phyloP scores from a whole-genome alignment of 2,329 filamentous ascomycete genomes.

The Calonectria pseudoreteaudii region DNA sequence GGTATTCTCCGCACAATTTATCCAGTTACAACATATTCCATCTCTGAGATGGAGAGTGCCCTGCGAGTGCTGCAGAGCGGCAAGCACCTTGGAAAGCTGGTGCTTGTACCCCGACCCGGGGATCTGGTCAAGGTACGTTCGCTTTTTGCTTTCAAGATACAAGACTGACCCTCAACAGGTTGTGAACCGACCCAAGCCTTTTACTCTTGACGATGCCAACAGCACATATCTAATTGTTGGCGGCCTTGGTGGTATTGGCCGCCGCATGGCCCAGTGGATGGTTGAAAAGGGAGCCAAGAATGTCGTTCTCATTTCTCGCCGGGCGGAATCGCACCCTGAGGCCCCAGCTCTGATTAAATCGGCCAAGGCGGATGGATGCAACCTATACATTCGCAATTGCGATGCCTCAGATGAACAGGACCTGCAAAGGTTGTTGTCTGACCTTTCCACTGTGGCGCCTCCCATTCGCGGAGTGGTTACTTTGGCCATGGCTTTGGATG shows the following conservation, averaged over 20 bases:
- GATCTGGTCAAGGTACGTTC: not conserved
- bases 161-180: not conserved
- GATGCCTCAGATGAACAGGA: not conserved
- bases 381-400: not conserved
- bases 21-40: not conserved
- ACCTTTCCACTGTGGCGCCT: not conserved
- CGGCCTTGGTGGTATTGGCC: not conserved
- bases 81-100: not conserved
- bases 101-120: not conserved
- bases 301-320: not conserved
- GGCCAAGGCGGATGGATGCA: not conserved
- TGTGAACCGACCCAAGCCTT: not conserved
- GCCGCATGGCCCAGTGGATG: slow-evolving; percentile 1
- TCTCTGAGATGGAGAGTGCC: not conserved
- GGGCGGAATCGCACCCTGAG: not conserved
- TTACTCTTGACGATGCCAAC: not conserved
- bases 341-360: not conserved
- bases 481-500: not conserved
- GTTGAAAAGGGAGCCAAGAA: not conserved
- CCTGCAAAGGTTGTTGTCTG: not conserved
- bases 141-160: not conserved
- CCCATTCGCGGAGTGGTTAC: not conserved
- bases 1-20: not conserved
- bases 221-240: not conserved
- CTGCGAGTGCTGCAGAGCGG: not conserved